phyloP scores from a whole-genome alignment of 176 grass and related monocot genomes.

The Pontederia crassipes region DNA sequence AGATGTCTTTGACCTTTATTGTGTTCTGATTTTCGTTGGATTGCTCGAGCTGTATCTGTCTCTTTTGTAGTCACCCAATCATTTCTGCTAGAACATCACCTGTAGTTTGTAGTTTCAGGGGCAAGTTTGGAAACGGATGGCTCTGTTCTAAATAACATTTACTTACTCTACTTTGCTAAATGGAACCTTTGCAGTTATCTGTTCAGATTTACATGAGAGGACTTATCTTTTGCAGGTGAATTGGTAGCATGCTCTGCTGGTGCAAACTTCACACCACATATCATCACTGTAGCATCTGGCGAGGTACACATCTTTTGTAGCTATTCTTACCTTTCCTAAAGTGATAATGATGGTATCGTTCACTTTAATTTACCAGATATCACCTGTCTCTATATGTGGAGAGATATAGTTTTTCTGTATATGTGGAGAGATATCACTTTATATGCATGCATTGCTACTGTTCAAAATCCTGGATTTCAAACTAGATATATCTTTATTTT shows the following conservation, averaged over 20 bases:
- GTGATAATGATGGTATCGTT: not conserved
- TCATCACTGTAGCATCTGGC: conserved; percentile 81
- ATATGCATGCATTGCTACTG: no score
- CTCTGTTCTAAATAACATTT: not conserved
- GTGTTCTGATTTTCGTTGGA: no score
- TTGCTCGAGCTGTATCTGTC: no score
- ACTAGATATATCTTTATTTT: no score
- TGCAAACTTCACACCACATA: conserved; percentile 88
- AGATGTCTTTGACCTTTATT: no score
- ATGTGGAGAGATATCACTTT: no score
- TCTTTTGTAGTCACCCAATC: no score
- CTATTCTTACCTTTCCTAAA: not conserved
- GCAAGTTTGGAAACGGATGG: no score
- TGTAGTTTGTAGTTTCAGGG: no score
- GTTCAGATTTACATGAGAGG: not conserved
- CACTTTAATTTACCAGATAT: not conserved
- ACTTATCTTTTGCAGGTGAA: conserved; percentile 29
- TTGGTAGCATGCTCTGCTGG: conserved; percentile 73
- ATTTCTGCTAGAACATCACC: no score
- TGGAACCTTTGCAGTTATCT: not conserved
- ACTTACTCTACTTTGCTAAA: not conserved
- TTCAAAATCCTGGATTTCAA: no score
- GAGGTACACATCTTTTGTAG: conserved; percentile 46
- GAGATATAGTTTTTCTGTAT: no score
- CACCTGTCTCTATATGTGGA: not conserved